phyloP scores from a whole-genome alignment of 495 filamentous ascomycete species.

The Parathielavia appendiculata region DNA sequence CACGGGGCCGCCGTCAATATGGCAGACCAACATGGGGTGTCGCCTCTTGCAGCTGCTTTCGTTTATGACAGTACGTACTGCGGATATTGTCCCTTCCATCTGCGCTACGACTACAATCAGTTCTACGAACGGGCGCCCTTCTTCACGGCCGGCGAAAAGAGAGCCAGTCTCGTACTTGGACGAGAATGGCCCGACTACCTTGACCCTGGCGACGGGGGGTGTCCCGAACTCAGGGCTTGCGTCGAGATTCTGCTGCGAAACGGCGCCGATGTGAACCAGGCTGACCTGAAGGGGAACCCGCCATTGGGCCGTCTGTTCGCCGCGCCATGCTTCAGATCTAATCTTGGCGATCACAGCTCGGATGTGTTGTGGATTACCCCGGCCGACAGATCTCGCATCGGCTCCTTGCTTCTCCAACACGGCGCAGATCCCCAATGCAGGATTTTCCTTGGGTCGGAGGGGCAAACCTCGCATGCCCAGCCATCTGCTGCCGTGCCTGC shows the following conservation, averaged over 20 bases:
- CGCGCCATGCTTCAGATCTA: background rate
- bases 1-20: constrained; percentile 6
- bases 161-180: too few species aligned
- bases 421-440: background rate
- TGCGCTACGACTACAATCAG: background rate
- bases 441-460: background rate
- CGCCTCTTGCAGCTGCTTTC: constrained; percentile 2
- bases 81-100: background rate
- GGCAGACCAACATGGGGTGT: background rate
- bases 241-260: background rate
- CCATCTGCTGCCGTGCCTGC: too few species aligned
- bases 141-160: background rate
- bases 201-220: background rate
- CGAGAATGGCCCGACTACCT: background rate
- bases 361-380: background rate
- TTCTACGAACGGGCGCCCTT: background rate
- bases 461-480: background rate
- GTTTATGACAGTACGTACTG: background rate
- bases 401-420: constrained; percentile 1
- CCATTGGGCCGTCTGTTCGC: background rate
- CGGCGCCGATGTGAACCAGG: background rate
- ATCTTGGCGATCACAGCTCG: background rate
- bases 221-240: background rate
- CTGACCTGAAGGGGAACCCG: background rate
- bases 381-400: background rate